These are phyloP conservation scores for Fusarium lyarnte DNA, from an alignment of 2,329 filamentous ascomycete species.

Conservation along the genomic window DNA sequence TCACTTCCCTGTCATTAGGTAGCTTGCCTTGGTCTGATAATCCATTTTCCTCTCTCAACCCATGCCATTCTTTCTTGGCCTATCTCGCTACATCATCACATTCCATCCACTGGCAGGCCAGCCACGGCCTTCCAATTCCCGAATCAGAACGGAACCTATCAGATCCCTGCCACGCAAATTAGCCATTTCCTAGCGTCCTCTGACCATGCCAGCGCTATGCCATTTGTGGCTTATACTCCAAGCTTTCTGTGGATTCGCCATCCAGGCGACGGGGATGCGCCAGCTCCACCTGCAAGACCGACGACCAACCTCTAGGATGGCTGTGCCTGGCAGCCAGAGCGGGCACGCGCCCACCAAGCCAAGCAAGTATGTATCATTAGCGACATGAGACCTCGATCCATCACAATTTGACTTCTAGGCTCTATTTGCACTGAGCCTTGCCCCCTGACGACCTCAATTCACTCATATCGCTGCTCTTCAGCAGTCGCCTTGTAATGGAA, in stretches of 20 bases:
- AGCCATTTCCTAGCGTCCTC: constrained; percentile 20
- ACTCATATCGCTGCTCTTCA: not conserved
- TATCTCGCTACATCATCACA: constrained; percentile 38
- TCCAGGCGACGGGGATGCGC: constrained; percentile 9
- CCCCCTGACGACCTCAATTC: not conserved
- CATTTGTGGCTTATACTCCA: constrained; percentile 17
- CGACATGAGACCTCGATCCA: constrained; percentile 30
- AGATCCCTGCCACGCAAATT: constrained; percentile 32
- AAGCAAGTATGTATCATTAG: constrained; percentile 19
- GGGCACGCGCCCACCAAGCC: constrained; percentile 32
- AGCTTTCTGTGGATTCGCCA: constrained; percentile 9
- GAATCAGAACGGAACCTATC: constrained; percentile 29
- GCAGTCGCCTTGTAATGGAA: not conserved
- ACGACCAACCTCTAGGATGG: constrained; percentile 26
- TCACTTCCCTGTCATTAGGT: constrained; percentile 9
- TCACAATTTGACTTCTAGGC: constrained; percentile 27
- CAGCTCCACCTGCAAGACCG: constrained; percentile 16
- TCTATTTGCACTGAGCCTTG: not conserved
- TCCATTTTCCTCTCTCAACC: constrained; percentile 1
- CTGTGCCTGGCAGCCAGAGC: constrained; percentile 35
- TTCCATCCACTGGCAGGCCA: constrained; percentile 35
- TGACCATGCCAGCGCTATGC: constrained; percentile 25
- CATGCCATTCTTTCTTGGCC: constrained; percentile 28
- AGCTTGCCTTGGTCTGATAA: not conserved
- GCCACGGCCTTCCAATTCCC: constrained; percentile 26